phyloP scores from a whole-genome alignment of 495 filamentous ascomycete genomes.

The Pseudoneurospora amorphoporcata region DNA sequence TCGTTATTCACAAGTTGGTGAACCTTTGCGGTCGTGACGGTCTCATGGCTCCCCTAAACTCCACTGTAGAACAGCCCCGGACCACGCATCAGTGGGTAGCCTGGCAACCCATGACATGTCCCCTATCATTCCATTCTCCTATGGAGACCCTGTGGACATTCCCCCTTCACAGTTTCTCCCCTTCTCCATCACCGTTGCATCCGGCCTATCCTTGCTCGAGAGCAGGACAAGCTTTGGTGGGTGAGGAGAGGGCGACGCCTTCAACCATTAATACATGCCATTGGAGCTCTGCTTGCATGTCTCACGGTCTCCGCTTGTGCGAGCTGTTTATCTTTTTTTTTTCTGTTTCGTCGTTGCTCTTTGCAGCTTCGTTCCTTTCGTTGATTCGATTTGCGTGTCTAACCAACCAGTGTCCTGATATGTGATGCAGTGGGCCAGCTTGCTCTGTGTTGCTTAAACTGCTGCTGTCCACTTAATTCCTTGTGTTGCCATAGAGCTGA shows the following conservation, averaged over 20 bases:
- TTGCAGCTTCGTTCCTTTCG: neutral
- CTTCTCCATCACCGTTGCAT: slow-evolving; percentile 27
- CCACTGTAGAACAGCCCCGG: neutral
- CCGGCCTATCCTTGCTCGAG: slow-evolving; percentile 20
- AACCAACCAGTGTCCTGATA: slow-evolving; percentile 15
- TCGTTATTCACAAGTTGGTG: neutral
- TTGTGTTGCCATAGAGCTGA: slow-evolving; percentile 1
- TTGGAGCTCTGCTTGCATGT: slow-evolving; percentile 16
- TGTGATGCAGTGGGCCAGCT: slow-evolving; percentile 16
- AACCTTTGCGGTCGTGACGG: neutral
- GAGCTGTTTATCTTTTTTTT: slow-evolving; percentile 13
- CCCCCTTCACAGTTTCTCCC: neutral
- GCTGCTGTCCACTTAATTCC: slow-evolving; percentile 7
- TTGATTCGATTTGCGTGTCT: neutral
- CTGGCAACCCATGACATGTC: neutral
- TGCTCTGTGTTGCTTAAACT: slow-evolving; percentile 13
- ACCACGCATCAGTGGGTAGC: neutral
- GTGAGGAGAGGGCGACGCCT: neutral
- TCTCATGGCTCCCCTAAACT: neutral
- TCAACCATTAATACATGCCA: slow-evolving; percentile 21
- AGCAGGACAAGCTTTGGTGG: slow-evolving; percentile 1
- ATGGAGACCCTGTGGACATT: neutral
- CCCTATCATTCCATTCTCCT: neutral
- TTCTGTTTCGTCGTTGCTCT: slow-evolving; percentile 6
- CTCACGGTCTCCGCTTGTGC: slow-evolving; percentile 10